Evolutionary conservation across 768 basidiomycete species (phyloP).

Genomic region (Boletales sp.): DNA sequence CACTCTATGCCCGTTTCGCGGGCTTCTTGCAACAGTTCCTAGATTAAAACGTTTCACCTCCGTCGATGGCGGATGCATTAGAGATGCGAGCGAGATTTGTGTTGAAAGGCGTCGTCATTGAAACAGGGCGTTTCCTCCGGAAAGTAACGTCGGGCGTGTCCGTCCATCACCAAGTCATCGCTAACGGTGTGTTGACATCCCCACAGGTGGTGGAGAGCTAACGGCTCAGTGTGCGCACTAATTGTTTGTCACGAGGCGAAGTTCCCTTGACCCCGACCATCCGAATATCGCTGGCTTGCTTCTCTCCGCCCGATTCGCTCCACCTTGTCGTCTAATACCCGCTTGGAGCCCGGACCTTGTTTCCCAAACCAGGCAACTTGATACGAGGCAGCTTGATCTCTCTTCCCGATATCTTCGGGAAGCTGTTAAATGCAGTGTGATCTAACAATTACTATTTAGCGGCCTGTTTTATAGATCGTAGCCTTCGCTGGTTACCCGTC

Average conservation of each 20-base stretch:
- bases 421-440: conserved; percentile 19
- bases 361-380: conserved; percentile 3
- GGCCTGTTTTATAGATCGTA: conserved; percentile 26
- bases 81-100: conserved; percentile 8
- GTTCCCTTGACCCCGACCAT: background rate
- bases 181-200: too few relatives aligned
- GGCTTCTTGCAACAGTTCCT: conserved; percentile 10
- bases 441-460: conserved; percentile 14
- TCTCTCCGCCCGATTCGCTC: conserved; percentile 6
- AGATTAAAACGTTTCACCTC: conserved; percentile 7
- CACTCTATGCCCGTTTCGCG: conserved; percentile 18
- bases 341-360: conserved; percentile 2
- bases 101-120: conserved; percentile 1
- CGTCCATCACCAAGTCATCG: too few relatives aligned
- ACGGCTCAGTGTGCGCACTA: background rate
- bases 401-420: conserved; percentile 25
- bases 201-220: background rate
- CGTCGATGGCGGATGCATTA: conserved; percentile 27
- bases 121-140: background rate
- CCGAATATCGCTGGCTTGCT: background rate
- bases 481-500: too few relatives aligned
- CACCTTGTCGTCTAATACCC: conserved; percentile 11
- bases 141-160: too few relatives aligned
- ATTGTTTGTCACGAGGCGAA: background rate
- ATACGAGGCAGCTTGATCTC: conserved; percentile 13